Percentiles rank a stretch among this genome's conserved stretches.
phyloP scores from a whole-genome alignment of 192 early-diverging fungal species.

The Coemansia sp. region DNA sequence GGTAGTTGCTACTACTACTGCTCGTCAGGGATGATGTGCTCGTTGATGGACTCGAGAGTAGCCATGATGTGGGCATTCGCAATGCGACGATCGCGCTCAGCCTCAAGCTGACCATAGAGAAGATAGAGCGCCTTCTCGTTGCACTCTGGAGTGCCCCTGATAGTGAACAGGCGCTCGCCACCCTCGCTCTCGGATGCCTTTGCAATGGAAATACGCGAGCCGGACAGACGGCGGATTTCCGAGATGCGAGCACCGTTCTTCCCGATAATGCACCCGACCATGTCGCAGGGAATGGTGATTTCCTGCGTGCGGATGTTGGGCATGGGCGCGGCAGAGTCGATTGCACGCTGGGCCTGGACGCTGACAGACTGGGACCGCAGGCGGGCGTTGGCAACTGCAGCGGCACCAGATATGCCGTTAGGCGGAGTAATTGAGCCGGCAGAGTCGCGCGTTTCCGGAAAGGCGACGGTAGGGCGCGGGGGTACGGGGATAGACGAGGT shows the following conservation, averaged over 20 bases:
- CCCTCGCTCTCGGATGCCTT: conserved; percentile 75
- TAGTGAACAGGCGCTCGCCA: conserved; percentile 88
- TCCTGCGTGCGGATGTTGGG: conserved; percentile 75
- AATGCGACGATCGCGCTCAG: conserved; percentile 79
- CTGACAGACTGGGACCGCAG: conserved; percentile 56
- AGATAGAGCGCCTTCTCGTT: conserved; percentile 91
- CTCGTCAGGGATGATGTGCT: conserved; percentile 45
- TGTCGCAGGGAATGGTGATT: conserved; percentile 90
- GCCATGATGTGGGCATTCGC: conserved; percentile 51
- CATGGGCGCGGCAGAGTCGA: conserved; percentile 41
- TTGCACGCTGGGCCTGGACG: conserved; percentile 47
- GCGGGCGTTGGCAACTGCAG: conserved; percentile 32
- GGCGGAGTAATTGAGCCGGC: conserved; percentile 35
- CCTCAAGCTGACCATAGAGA: conserved; percentile 86
- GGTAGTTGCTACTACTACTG: not conserved
- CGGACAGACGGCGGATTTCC: conserved; percentile 77
- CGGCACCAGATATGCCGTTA: conserved; percentile 15
- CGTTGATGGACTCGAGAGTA: conserved; percentile 51
- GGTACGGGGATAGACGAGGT: conserved; percentile 53
- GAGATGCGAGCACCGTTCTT: conserved; percentile 83
- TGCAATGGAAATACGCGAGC: conserved; percentile 87
- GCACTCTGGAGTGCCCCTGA: conserved; percentile 81
- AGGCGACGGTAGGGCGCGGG: conserved; percentile 34
- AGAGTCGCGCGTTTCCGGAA: conserved; percentile 23
- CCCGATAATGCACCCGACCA: conserved; percentile 98